A percentile compares a stretch with the other conserved stretches of the same genome.
Conservation (phyloP, 2,329 filamentous ascomycete species). For the Exophiala spinifera region DNA sequence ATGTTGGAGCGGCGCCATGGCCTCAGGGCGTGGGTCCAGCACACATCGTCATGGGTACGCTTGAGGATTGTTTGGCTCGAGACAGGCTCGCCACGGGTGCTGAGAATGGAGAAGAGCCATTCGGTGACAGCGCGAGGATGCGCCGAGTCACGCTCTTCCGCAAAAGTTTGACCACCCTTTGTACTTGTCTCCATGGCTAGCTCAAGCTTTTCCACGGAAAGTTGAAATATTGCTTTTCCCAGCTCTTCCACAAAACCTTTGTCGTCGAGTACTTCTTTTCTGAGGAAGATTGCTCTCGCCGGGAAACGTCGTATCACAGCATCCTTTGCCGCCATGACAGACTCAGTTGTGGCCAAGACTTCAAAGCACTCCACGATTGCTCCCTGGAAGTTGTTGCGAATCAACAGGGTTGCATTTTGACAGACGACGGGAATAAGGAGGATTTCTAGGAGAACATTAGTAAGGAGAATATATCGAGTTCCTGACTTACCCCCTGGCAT, state of each 20-base stretch:
- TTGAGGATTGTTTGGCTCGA: conserved; percentile 44
- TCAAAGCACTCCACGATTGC: conserved; percentile 47
- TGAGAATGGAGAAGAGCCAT: conserved; percentile 46
- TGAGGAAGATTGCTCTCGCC: conserved; percentile 37
- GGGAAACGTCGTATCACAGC: conserved; percentile 48
- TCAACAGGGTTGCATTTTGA: conserved; percentile 49
- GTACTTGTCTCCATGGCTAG: conserved; percentile 35
- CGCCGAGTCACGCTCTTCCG: conserved; percentile 49
- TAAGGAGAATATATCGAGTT: neutral
- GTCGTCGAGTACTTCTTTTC: conserved; percentile 25
- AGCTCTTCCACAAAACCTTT: conserved; percentile 32
- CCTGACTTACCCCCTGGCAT: conserved; percentile 1
- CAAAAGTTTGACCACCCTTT: conserved; percentile 40
- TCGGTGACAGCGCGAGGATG: conserved; percentile 54
- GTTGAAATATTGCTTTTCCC: conserved; percentile 34
- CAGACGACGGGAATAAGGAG: conserved; percentile 42
- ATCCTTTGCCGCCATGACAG: conserved; percentile 38
- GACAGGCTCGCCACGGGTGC: conserved; percentile 36
- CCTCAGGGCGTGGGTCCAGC: conserved; percentile 37
- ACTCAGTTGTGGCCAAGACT: conserved; percentile 40
- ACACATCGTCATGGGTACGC: conserved; percentile 54
- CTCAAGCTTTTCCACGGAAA: conserved; percentile 37
- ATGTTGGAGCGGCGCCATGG: conserved; percentile 54
- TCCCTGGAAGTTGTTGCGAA: conserved; percentile 31
- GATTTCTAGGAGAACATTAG: conserved; percentile 24